These are phyloP conservation scores for Protomyces pachydermus DNA, from an alignment of 1,139 yeast genomes.

Conservation along the genomic window DNA sequence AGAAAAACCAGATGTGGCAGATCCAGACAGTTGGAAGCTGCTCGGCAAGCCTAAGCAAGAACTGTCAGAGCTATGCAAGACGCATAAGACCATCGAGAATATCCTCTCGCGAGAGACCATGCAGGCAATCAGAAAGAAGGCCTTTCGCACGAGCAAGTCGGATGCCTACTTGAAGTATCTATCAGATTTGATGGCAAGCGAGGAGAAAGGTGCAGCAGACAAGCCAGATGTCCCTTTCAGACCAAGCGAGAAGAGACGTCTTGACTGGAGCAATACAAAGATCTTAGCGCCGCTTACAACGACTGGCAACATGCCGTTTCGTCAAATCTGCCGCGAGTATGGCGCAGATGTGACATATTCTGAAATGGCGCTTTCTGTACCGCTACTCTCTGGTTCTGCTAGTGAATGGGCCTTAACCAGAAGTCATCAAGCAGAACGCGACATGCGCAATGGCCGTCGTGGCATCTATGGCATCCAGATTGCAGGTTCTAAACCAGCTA, in stretches of 20 bases:
- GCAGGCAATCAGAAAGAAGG: constrained; percentile 48
- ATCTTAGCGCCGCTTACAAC: constrained; percentile 94
- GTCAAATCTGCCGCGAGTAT: constrained; percentile 81
- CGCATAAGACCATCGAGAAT: constrained; percentile 59
- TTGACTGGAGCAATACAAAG: constrained; percentile 66
- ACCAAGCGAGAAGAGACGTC: constrained; percentile 3
- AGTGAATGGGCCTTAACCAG: constrained; percentile 97
- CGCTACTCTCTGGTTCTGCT: constrained; percentile 80
- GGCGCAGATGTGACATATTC: constrained; percentile 93
- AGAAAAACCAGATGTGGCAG: constrained; percentile 2
- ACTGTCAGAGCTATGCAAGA: constrained; percentile 44
- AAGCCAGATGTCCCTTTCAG: constrained; percentile 25
- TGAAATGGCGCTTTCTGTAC: constrained; percentile 89
- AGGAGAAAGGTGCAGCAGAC: constrained; percentile 32
- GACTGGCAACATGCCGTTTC: constrained; percentile 92
- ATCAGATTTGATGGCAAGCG: constrained; percentile 32
- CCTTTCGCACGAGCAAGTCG: constrained; percentile 18
- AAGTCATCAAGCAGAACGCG: constrained; percentile 69
- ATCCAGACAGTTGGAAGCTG: constrained; percentile 57
- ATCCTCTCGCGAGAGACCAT: constrained; percentile 53
- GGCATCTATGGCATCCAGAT: constrained; percentile 81
- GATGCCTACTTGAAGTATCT: constrained; percentile 21
- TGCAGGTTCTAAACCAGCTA: constrained; percentile 90
- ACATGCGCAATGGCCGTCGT: constrained; percentile 7
- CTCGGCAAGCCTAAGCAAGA: constrained; percentile 42